Evolutionary conservation across 1,284 basidiomycete species (phyloP), one percentile per base, ranked within the genome.

Genomic region (Ceratobasidium sp.): DNA sequence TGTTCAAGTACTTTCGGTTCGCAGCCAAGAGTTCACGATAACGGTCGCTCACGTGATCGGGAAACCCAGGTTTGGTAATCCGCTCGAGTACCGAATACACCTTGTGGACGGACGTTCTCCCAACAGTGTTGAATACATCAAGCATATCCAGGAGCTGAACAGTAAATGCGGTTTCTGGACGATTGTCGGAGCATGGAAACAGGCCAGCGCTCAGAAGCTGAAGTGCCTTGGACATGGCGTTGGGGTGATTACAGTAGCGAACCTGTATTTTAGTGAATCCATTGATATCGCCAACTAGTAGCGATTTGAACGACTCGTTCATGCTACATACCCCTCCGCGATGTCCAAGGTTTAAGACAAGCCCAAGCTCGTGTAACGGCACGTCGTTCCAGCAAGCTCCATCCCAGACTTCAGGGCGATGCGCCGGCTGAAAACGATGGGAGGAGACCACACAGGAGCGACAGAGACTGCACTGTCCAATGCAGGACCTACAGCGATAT

Each of bases 11-110:
- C 23, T 42, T 12, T 6, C 71, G 40, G 15, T 74, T n/a, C 26
- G 71, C 57, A 44, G 40, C 7, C 9, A 42, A 23, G 15, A 74
- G 40, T 33, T 74, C 71, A 2, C 59, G 71, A 38, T 74, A 74
- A 9, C 59, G 57, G 28, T 74, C 71, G 6, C 9, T n/a, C 12
- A 74, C 71, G 13, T 50, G 13, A 5, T 13, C 33, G 3, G 71
- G 61, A 20, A 62, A 62, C 2, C 71, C 57, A 23, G 71, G 42
- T 23, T 64, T 62, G 4, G 71, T 62, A 38, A 28, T n/a, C 2
- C 28, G 23, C 9, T 1, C 46, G 1, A 74, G 40, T 17, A 64
- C 59, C 4, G 17, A 33, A 28, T 74, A 74, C n/a, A 62, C 48
- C 10, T 62, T 61, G 15, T 74, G 59, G 10, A 1, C 46, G 1